Percentiles rank a stretch among this genome's conserved stretches.
Conservation (phyloP, 192 early-diverging fungal species). For the Rhizophlyctis rosea region DNA sequence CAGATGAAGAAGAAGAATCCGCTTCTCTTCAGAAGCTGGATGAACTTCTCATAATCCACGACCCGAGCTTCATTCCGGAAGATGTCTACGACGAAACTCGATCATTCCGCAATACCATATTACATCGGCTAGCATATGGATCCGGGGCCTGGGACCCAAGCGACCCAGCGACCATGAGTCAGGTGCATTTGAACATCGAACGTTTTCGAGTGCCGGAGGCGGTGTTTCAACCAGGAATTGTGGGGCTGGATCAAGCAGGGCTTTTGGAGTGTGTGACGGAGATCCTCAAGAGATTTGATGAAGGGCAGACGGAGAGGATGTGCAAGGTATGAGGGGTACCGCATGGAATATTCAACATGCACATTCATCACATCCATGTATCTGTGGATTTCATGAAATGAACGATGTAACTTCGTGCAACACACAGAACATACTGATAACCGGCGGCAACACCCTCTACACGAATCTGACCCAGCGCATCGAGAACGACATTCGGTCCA, state of each 20-base stretch:
- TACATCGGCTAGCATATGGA: constrained; percentile 72
- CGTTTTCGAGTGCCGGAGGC: constrained; percentile 84
- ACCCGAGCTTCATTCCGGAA: constrained; percentile 71
- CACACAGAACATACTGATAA: constrained; percentile 65
- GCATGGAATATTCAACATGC: not conserved
- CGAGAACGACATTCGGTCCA: constrained; percentile 54
- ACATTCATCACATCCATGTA: not conserved
- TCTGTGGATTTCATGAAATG: no score
- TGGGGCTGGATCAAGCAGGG: constrained; percentile 87
- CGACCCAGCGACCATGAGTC: constrained; percentile 60
- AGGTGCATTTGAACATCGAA: constrained; percentile 89
- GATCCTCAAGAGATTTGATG: constrained; percentile 23
- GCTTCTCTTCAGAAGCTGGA: constrained; percentile 68
- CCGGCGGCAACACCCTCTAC: constrained; percentile 70
- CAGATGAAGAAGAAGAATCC: constrained; percentile 75
- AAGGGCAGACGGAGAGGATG: constrained; percentile 36
- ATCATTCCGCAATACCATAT: constrained; percentile 64
- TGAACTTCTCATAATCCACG: constrained; percentile 64
- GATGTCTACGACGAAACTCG: constrained; percentile 62
- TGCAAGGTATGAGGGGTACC: constrained; percentile 57
- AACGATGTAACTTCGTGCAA: constrained; percentile 11
- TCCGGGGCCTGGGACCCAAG: constrained; percentile 41
- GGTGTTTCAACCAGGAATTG: constrained; percentile 82
- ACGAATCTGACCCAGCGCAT: constrained; percentile 67
- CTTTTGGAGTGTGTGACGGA: constrained; percentile 59